Base-by-base conservation (phyloP, 2,329 filamentous ascomycete genomes). In the Claviceps cyperi region DNA sequence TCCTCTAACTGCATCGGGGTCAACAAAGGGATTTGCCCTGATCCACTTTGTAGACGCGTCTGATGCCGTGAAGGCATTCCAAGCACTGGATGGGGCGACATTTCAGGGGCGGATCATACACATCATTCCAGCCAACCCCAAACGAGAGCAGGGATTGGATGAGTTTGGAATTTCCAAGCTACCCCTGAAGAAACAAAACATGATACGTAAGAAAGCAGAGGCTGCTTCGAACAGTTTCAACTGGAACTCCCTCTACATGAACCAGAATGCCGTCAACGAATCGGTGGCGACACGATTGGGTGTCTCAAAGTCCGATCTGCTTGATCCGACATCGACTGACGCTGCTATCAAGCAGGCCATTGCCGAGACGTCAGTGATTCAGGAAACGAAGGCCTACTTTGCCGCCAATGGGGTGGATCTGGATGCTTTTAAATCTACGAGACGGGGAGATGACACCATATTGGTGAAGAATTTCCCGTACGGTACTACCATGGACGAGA, bases 181-280 rank as follows among this genome's bases (percentile, higher is more conserved):
- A 58, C 91, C 92, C 15, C 71, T 97, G 56, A 97, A 96, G 69
- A 92, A 94, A 66, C 92, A 97, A 66, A 88, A 88, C 58, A 78
- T 94, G 60, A 85, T 97, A 57, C 87, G 85, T 63, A 86, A 85
- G 60, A 94, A 86, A 68, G 77, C 83, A 47, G 84, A 91, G 59
- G 86, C 90, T 21, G 76, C 85, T 8, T 83, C 82, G 32, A 80
- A 77, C 46, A 81, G 78, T 1, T 97, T 97, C 69, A 95, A 91
- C 64, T 98, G 92, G 92, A 98, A 98, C 71, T 91, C 90, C n/a
- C 73, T 98, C n/a, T 98, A 92, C 67, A 94, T 98, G 86, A 96
- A 85, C 67, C 85, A 88, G 69, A 90, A 98, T 70, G 87, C 92
- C 47, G 89, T 98, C 48, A 90, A 96, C 68, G 81, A 86, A 46